Conservation (phyloP, 2,329 filamentous ascomycete genomes). For the Colletotrichum spaethianum region DNA sequence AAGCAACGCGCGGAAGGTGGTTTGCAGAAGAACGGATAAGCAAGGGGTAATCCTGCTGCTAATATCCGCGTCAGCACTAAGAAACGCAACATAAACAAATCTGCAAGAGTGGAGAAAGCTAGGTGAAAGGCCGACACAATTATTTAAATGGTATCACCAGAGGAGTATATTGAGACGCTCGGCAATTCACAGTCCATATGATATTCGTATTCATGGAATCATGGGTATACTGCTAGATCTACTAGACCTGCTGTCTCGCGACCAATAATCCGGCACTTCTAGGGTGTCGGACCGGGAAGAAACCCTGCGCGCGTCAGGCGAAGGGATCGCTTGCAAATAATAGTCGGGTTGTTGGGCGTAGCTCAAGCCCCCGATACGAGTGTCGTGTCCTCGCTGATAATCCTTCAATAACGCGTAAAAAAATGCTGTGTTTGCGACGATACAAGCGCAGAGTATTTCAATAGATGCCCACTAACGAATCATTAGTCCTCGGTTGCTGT, state of each 20-base stretch:
- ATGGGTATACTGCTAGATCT: constrained; percentile 29
- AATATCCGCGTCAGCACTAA: no score
- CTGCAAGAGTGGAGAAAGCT: no score
- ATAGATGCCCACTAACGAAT: constrained; percentile 49
- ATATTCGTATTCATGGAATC: constrained; percentile 10
- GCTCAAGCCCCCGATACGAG: constrained; percentile 21
- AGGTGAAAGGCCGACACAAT: background rate
- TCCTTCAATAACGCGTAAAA: constrained; percentile 49
- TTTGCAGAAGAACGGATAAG: background rate
- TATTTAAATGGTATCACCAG: background rate
- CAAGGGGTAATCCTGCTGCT: no score
- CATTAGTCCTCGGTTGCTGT: background rate
- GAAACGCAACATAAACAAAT: no score
- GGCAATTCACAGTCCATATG: background rate
- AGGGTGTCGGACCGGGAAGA: constrained; percentile 11
- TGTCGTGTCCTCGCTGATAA: constrained; percentile 46
- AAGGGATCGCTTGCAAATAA: constrained; percentile 35
- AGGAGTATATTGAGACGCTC: no score
- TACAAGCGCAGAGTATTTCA: constrained; percentile 51
- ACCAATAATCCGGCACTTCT: constrained; percentile 20
- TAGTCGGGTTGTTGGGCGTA: constrained; percentile 35
- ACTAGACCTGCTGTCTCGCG: constrained; percentile 23
- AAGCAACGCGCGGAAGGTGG: no score
- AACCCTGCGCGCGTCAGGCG: constrained; percentile 15
- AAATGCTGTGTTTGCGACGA: constrained; percentile 50